A percentile compares a stretch with the other conserved stretches of the same genome.
Conservation (phyloP, 129 eudicot genomes). For the Chrysanthemum makinoi region DNA sequence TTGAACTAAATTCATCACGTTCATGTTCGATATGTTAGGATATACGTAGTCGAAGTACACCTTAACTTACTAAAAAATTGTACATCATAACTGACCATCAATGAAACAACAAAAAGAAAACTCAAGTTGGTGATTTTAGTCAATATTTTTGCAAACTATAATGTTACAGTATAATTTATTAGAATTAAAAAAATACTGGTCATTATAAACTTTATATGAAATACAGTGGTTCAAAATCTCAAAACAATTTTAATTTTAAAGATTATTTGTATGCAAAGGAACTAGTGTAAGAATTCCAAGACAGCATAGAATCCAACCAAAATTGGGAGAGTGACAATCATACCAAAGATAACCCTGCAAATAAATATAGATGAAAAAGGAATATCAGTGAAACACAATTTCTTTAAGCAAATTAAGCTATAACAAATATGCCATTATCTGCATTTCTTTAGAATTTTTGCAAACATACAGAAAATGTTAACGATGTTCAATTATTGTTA, state of each 20-base stretch:
- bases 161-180: background rate
- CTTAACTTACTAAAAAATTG: background rate
- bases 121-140: background rate
- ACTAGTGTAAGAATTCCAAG: conserved; percentile 47
- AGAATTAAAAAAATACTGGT: background rate
- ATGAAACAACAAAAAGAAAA: background rate
- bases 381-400: conserved; percentile 1
- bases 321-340: conserved; percentile 68
- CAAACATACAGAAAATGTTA: background rate
- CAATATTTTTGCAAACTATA: background rate
- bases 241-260: background rate
- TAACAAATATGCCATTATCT: no score
- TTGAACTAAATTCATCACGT: no score
- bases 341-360: conserved; percentile 71
- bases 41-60: no score
- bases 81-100: background rate
- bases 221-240: conserved; percentile 20
- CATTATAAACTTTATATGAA: background rate
- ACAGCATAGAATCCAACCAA: conserved; percentile 59
- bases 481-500: background rate
- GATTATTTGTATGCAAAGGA: conserved; percentile 8
- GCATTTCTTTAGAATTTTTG: background rate
- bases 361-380: background rate
- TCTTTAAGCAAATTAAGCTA: background rate
- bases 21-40: no score